Evolutionary conservation across 1,284 basidiomycete genomes (phyloP).

Genomic region (Xanthoconium separans): DNA sequence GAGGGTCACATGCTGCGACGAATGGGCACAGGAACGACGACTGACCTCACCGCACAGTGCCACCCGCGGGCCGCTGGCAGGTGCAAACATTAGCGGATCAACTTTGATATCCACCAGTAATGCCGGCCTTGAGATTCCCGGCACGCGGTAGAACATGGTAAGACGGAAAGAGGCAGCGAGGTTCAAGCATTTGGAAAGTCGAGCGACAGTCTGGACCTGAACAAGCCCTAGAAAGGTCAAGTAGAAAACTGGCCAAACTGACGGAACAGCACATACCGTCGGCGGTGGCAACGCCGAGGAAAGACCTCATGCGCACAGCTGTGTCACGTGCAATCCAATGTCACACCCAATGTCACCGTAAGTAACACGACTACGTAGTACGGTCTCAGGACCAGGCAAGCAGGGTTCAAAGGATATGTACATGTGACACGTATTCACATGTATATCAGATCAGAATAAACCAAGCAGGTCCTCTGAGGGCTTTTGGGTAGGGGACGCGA

Average conservation of each 20-base stretch:
- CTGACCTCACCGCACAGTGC: neutral
- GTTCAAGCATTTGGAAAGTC: neutral
- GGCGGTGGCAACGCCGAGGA: neutral
- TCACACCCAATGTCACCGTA: neutral
- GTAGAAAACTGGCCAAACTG: neutral
- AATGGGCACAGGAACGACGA: neutral
- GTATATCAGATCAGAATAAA: constrained; percentile 41
- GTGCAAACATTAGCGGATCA: neutral
- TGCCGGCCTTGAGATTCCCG: neutral
- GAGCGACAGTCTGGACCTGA: neutral
- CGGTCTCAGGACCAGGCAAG: no score
- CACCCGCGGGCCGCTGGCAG: neutral
- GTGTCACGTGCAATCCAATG: neutral
- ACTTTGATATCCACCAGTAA: neutral
- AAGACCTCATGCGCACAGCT: neutral
- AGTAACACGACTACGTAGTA: neutral
- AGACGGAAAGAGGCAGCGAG: neutral
- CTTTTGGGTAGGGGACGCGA: constrained; percentile 24
- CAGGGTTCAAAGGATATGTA: no score
- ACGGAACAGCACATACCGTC: no score
- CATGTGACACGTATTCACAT: neutral
- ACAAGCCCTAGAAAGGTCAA: neutral
- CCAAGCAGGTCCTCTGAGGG: constrained; percentile 51
- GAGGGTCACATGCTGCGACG: neutral
- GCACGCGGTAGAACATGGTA: neutral